Evolutionary conservation across 1,139 yeast species (phyloP), one percentile per base, ranked within the genome.

Genomic region (Geotrichum aggregatum): DNA sequence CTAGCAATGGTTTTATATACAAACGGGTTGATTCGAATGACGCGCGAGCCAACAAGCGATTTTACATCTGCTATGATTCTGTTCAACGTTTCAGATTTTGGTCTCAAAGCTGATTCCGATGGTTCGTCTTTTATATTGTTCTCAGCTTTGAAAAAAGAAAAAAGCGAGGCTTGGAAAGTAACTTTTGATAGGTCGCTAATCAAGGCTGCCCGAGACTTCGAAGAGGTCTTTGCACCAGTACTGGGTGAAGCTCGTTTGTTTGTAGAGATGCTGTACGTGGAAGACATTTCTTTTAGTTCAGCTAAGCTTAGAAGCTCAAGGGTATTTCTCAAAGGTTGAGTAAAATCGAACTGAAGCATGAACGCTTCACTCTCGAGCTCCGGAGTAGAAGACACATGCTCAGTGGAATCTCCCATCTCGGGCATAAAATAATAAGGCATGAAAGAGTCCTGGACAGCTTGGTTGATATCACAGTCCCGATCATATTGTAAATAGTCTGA

Each of bases 21-120:
- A 18, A 35, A 44, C 26, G 56, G 47, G 54, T 50, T 35, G 21
- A 51, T 30, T 33, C 52, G 47, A 40, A 52, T 41, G 45, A 49
- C 47, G 19, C 30, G 24, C 3, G 26, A 16, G 6, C 54, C 54
- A 3, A 50, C n/a, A 19, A 50, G 11, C 4, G 48, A 42, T 14
- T 43, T 35, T 1, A 53, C 49, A 10, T 47, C 50, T 2, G 33
- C 19, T 5, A 50, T 24, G 21, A 52, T 39, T 28, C 43, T 53
- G 6, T 46, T 42, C 31, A 36, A 38, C 35, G 50, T 14, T 4
- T 50, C 49, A 3, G 44, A 42, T 10, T 44, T 48, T 14, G 39
- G 22, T 35, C 49, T 47, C 18, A 48, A 38, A 16, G 34, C 33
- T 7, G 51, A 5, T 5, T 24, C 28, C 28, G 28, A 24, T 24